Evolutionary conservation across 148 eudicot genomes (phyloP).

Genomic region (Chenopodium quinoa): DNA sequence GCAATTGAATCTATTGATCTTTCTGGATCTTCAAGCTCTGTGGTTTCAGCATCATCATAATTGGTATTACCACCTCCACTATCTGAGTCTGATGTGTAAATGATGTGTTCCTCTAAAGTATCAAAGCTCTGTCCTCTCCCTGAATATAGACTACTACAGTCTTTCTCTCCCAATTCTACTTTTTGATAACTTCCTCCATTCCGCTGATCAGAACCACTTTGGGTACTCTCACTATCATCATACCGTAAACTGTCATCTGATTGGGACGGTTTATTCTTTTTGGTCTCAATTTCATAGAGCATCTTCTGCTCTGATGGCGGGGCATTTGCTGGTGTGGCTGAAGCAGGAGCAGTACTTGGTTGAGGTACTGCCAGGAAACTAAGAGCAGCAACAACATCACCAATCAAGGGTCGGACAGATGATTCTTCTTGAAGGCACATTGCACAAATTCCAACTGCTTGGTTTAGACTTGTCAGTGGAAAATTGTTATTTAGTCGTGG

Average conservation of each 20-base stretch:
- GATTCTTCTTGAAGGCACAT: constrained; percentile 89
- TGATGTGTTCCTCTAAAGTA: constrained; percentile 31
- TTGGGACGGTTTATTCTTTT: constrained; percentile 17
- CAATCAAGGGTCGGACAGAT: constrained; percentile 62
- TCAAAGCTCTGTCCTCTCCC: constrained; percentile 21
- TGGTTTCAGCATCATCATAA: constrained; percentile 22
- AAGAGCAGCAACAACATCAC: constrained; percentile 65
- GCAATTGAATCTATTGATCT: constrained; percentile 11
- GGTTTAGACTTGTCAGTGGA: constrained; percentile 58
- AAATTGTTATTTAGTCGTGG: constrained; percentile 47
- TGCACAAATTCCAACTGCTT: constrained; percentile 84
- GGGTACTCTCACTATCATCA: constrained; percentile 22
- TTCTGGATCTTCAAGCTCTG: constrained; percentile 21
- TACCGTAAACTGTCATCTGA: constrained; percentile 20
- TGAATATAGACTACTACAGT: constrained; percentile 16
- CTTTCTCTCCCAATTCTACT: constrained; percentile 1
- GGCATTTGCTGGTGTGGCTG: constrained; percentile 8
- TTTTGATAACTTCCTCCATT: constrained; percentile 19
- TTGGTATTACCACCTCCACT: constrained; percentile 17
- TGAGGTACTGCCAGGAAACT: constrained; percentile 48
- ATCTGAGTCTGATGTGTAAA: constrained; percentile 25
- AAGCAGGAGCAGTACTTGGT: constrained; percentile 24
- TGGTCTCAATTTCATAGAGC: constrained; percentile 26
- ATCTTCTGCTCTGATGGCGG: constrained; percentile 45
- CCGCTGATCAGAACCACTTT: constrained; percentile 15